Base-by-base conservation (phyloP, 2,329 filamentous ascomycete species). In the Xylariales sp. region DNA sequence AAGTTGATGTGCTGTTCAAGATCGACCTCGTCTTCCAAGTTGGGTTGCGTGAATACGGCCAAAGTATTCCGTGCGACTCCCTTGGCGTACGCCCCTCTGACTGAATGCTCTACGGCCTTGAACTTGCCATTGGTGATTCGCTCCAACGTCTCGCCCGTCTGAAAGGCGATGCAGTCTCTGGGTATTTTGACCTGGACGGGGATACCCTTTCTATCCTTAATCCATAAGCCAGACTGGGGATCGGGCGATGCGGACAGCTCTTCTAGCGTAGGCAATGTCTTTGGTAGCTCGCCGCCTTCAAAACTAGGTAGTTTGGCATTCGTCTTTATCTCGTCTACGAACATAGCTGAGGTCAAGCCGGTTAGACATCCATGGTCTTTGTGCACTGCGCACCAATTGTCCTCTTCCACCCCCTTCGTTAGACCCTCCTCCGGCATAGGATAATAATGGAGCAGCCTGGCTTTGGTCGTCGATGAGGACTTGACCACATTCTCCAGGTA, bases 41-140 rank as follows among this genome's bases (percentile, higher is more conserved):
- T 97, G 30, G 96, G 96, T 85, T 99, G 96, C 66, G 95, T 99
- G 77, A 98, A 99, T 9, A 98, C 94, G 0, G 96, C 96, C 72
- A 99, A 81, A 9, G 96, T 99, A 81, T 98, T 98, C 67, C 91
- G 84, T 34, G 91, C 92, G 67, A 94, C 86, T 34, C 83, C 81
- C 52, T 84, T 86, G 0, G 87, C 83, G 71, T 87, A 85, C 4
- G 91, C 90, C 0, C 94, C 95, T 72, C 91, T 87, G 8, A 99
- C 96, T 79, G 97, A 98, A 83, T 99, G 96, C 72, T 96, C 95
- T 68, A 98, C 96, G 1, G 96, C 96, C 80, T 91, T 93, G 84
- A 99, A 97, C 76, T 88, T 90, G 9, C 96, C 96, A n/a, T 87
- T 84, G 0, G 95, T 98, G 77, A 99, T 97, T 65, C 93, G 85